Conservation (phyloP, 164 flowering plant species). For the Santalum album region DNA sequence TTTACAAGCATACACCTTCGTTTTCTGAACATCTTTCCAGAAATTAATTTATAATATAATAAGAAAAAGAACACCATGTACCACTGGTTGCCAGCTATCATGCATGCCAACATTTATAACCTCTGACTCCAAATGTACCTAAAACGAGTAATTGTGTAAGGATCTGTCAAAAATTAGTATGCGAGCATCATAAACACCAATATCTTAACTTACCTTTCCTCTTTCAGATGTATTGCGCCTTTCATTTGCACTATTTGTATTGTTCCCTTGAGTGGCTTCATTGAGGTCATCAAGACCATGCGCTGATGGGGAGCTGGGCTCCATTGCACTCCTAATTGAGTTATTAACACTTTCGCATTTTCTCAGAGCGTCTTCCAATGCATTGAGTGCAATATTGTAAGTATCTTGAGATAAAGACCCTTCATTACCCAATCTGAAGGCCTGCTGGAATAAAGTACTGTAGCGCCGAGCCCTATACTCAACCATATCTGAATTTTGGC, state of each 20-base stretch:
- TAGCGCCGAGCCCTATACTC: slow-evolving; percentile 23
- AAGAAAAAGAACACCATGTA: background rate
- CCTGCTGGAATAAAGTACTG: slow-evolving; percentile 22
- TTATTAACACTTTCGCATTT: slow-evolving; percentile 23
- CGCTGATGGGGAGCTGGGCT: slow-evolving; percentile 2
- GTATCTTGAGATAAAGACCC: slow-evolving; percentile 34
- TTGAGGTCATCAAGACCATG: slow-evolving; percentile 7
- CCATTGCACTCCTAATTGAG: slow-evolving; percentile 9
- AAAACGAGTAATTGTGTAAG: background rate
- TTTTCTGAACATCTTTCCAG: too few species aligned
- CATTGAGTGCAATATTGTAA: slow-evolving; percentile 21
- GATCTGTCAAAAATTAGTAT: background rate
- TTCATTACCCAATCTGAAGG: slow-evolving; percentile 33
- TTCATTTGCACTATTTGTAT: background rate
- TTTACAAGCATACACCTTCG: too few species aligned
- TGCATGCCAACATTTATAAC: slow-evolving; percentile 9
- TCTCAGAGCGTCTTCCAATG: slow-evolving; percentile 27
- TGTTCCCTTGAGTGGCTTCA: slow-evolving; percentile 10
- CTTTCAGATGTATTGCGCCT: background rate
- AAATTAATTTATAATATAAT: too few species aligned
- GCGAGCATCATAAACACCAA: background rate
- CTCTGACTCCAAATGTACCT: slow-evolving; percentile 16
- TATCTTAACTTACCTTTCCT: background rate
- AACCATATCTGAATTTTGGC: slow-evolving; percentile 4
- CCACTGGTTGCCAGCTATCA: slow-evolving; percentile 21